Evolutionary conservation across 495 filamentous ascomycete genomes (phyloP), one percentile per base, ranked within the genome.

Genomic region (Rusavskia elegans): DNA sequence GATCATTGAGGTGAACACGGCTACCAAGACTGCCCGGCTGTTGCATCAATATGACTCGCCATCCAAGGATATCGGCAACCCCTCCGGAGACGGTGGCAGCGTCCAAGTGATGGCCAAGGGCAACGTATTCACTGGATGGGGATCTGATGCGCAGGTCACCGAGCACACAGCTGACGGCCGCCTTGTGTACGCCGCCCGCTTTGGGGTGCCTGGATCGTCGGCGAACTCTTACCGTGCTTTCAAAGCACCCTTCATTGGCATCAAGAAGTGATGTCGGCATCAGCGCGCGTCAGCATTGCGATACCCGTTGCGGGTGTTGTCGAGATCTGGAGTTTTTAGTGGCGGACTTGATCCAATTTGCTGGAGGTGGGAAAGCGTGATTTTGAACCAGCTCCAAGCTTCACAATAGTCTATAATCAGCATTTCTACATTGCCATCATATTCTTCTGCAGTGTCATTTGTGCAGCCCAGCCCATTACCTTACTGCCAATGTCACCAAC

Each of bases 91-190:
- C 23, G 80, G 82, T 57, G 80, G 80, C 14, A 80, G 77, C 51
- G 65, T 76, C 27, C 81, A 83, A 57, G 58, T 75, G 2, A 66
- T 82, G 6, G 69, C 74, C 0, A 73, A 74, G 53, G 68, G 70
- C 19, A 77, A 80, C 51, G 67, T 71, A 6, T 70, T 81, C 23
- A 73, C 80, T 16, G 77, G 78, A 55, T 82, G 77, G 78, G 79
- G 80, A 2, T 77, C 75, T 52, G 71, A 74, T 42, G 66, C 74
- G 1, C 76, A 71, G 40, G 64, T 81, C 30, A 81, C 76, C 0
- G 79, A 83, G 57, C 77, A 78, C 54, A 68, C 69, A 13, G 63
- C 66, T 5, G 63, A 74, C n/a, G 80, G 80, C 4, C 72, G 73
- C 23, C 58, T 74, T 2, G 58, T 81, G 0, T 69, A 78, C 53